Percentiles rank a stretch among this genome's conserved stretches.
Conservation (phyloP, 2,329 filamentous ascomycete species). For the Scleromitrula shiraiana region DNA sequence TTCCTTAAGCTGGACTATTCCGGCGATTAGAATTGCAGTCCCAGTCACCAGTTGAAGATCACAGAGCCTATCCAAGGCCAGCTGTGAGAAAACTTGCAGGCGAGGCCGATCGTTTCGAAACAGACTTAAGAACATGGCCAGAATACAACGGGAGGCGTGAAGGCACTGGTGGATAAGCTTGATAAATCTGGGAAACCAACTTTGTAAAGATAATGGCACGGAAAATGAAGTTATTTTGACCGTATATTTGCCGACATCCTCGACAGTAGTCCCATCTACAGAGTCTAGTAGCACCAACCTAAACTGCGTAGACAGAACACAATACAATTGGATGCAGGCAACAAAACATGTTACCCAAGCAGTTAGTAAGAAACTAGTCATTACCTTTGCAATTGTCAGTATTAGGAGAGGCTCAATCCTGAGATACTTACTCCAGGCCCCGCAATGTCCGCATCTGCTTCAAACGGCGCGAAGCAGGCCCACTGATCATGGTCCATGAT, state of each 20-base stretch:
- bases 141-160: background rate
- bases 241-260: constrained; percentile 6
- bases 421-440: constrained; percentile 11
- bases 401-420: background rate
- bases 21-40: constrained; percentile 13
- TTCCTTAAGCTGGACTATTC: constrained; percentile 3
- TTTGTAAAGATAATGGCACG: background rate
- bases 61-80: constrained; percentile 10
- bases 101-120: constrained; percentile 1
- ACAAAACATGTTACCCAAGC: constrained; percentile 13
- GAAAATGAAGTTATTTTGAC: background rate
- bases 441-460: constrained; percentile 12
- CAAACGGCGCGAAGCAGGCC: constrained; percentile 3
- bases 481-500: background rate
- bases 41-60: constrained; percentile 13
- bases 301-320: constrained; percentile 1
- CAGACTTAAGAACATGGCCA: constrained; percentile 2
- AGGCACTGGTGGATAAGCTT: background rate
- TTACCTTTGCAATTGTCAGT: constrained; percentile 8
- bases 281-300: background rate
- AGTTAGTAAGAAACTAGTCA: constrained; percentile 10
- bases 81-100: constrained; percentile 3
- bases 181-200: background rate
- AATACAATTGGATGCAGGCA: constrained; percentile 11
- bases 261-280: background rate